Conservation (phyloP, 148 eudicot species). For the Persicaria tinctoria region DNA sequence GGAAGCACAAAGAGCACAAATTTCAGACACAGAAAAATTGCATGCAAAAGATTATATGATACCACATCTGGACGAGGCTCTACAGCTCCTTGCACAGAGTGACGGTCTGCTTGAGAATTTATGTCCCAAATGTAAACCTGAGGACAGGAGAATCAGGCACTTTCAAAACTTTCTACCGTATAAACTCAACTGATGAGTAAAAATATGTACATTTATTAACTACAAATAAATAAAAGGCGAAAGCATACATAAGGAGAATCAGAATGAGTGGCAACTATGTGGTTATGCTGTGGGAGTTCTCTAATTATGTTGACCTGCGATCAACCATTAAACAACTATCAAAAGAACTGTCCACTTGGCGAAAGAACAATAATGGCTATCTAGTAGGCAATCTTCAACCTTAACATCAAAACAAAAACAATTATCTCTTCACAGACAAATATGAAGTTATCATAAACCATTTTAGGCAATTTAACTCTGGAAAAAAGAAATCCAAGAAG, state of each 20-base stretch:
- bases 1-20: neutral
- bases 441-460: no score
- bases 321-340: neutral
- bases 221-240: neutral
- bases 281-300: conserved; percentile 88
- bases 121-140: conserved; percentile 94
- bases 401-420: no score
- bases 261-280: conserved; percentile 87
- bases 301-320: conserved; percentile 91
- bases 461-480: no score
- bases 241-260: conserved; percentile 86
- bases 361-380: neutral
- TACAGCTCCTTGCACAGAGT: conserved; percentile 70
- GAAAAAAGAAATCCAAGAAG: no score
- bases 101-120: conserved; percentile 81
- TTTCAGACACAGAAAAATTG: no score
- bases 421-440: no score
- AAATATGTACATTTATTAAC: neutral
- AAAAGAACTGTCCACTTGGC: neutral
- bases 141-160: neutral
- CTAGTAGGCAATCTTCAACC: neutral
- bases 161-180: neutral
- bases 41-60: neutral
- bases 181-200: neutral
- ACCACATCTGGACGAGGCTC: conserved; percentile 92